phyloP scores from a whole-genome alignment of 2,329 filamentous ascomycete species.

The Didymella sp. region DNA sequence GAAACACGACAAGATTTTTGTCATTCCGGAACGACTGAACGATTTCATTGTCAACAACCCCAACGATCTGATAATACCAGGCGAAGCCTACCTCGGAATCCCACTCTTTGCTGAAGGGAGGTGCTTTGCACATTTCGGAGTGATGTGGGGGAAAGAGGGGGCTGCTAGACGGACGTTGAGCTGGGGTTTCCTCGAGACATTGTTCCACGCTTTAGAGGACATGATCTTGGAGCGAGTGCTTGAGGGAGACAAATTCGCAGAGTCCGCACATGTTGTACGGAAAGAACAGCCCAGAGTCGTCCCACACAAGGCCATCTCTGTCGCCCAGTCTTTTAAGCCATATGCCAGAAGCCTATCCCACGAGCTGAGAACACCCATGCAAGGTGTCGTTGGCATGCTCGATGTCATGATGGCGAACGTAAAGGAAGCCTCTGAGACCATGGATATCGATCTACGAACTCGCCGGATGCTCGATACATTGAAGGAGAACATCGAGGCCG shows the following conservation, averaged over 20 bases:
- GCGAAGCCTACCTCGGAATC: slow-evolving; percentile 71
- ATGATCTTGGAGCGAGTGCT: slow-evolving; percentile 66
- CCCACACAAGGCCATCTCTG: slow-evolving; percentile 63
- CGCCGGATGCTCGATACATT: slow-evolving; percentile 66
- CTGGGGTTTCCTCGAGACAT: slow-evolving; percentile 72
- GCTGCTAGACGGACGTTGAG: slow-evolving; percentile 62
- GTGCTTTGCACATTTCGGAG: slow-evolving; percentile 73
- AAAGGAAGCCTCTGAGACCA: slow-evolving; percentile 68
- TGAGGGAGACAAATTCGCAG: slow-evolving; percentile 57
- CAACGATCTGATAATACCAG: slow-evolving; percentile 65
- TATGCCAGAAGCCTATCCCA: slow-evolving; percentile 77
- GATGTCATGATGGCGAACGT: slow-evolving; percentile 79
- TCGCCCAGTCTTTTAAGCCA: slow-evolving; percentile 70
- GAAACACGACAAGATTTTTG: slow-evolving; percentile 74
- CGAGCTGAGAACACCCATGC: slow-evolving; percentile 76
- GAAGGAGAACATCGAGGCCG: slow-evolving; percentile 73
- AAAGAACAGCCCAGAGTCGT: slow-evolving; percentile 54
- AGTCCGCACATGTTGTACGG: slow-evolving; percentile 31
- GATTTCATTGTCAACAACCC: slow-evolving; percentile 67
- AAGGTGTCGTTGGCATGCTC: slow-evolving; percentile 77
- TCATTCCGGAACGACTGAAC: slow-evolving; percentile 68
- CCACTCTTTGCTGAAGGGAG: slow-evolving; percentile 70
- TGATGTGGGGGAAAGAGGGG: slow-evolving; percentile 73
- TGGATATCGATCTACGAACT: slow-evolving; percentile 58
- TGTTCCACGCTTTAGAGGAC: slow-evolving; percentile 73